Percentiles rank a stretch among this genome's conserved stretches.
Conservation (phyloP, 306 rosid genomes). For the Senna tora region DNA sequence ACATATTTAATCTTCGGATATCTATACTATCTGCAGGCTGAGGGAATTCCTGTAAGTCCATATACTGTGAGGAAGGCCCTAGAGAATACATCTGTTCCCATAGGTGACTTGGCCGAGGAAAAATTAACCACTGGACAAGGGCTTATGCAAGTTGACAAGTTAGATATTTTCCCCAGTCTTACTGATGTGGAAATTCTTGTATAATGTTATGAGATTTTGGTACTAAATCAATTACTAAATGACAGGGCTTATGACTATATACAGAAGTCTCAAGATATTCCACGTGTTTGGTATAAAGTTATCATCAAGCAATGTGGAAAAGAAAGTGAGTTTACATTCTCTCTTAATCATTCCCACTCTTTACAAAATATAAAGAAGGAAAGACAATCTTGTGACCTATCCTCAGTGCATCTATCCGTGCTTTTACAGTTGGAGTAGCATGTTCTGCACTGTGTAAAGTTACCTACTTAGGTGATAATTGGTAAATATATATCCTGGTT, state of each 20-base stretch:
- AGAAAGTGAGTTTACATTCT: conserved; percentile 68
- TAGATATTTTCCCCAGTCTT: conserved; percentile 44
- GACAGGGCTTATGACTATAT: conserved; percentile 92
- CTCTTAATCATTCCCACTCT: conserved; percentile 21
- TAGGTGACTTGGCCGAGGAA: conserved; percentile 81
- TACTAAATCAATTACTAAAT: conserved; percentile 34
- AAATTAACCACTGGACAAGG: conserved; percentile 92
- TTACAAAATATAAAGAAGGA: conserved; percentile 21
- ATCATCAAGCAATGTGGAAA: conserved; percentile 78
- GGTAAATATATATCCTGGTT: background rate
- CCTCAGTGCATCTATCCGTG: conserved; percentile 5
- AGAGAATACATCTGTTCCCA: conserved; percentile 79
- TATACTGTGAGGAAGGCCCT: conserved; percentile 87
- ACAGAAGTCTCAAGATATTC: conserved; percentile 60
- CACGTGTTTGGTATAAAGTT: conserved; percentile 76
- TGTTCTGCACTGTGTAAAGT: conserved; percentile 15
- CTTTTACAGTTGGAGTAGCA: conserved; percentile 9
- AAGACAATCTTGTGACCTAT: conserved; percentile 23
- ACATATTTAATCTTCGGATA: conserved; percentile 35
- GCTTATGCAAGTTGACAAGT: conserved; percentile 99
- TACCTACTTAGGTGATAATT: conserved; percentile 3
- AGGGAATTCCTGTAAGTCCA: conserved; percentile 87
- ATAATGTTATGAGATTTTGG: conserved; percentile 29
- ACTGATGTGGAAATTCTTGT: conserved; percentile 18
- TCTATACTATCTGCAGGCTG: conserved; percentile 64